Evolutionary conservation across 2,329 filamentous ascomycete genomes (phyloP), one percentile per base, ranked within the genome.

Genomic region (Nemania serpens): DNA sequence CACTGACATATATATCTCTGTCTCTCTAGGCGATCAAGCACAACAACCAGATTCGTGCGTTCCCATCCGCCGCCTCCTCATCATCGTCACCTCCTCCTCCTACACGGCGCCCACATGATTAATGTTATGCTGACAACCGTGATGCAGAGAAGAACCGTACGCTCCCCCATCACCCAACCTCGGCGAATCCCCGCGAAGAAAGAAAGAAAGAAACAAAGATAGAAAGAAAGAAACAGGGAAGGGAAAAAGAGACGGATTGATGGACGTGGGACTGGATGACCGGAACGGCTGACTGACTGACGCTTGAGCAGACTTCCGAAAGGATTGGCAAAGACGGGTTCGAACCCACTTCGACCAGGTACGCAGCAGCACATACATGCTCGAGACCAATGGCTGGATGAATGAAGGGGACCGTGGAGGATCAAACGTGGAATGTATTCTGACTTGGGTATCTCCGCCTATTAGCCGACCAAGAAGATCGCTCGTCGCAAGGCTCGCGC

Each of bases 261-360:
- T 25, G 20, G 45, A 17, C n/a, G 22, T 12, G n/a, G n/a, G 13
- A 41, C 15, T 13, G 53, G 55, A 69, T 54, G 36, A 41, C 46
- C 20, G 22, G 37, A 64, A 15, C 29, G 61, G 20, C 17, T 42
- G 22, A 55, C 17, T 66, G 70, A 73, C 73, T 82, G 74, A 80
- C 74, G 65, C 33, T 62, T 68, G 65, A 70, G 67, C 77, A 95
- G 91, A 97, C 81, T 97, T 97, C 91, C 93, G 92, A 85, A 97
- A 97, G 92, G 93, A 99, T 88, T 99, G 95, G 95, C 93, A 98
- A 84, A 91, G 93, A 85, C 91, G 93, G 84, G 95, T 99, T 79
- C 91, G 93, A 84, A 91, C 91, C 83, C 95, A 99, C 88, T 99
- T 99, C 86, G 93, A 99, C 87, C 95, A 98, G 93, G 94, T 96